Conservation (phyloP, 768 basidiomycete species). For the Coprinopsis marcescibilis region DNA sequence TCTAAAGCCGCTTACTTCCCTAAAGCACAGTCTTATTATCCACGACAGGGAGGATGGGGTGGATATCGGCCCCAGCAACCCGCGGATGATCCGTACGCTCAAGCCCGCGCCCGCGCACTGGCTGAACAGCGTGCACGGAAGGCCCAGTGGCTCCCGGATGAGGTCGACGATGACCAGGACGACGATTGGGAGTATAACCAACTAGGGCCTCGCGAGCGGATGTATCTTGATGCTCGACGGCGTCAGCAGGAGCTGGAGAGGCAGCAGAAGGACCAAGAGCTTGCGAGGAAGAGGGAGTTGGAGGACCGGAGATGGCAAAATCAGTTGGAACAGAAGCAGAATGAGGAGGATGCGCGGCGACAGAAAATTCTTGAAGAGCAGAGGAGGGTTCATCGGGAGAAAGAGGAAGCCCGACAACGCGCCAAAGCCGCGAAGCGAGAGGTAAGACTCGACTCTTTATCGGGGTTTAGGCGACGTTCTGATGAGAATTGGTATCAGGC, state of each 20-base stretch:
- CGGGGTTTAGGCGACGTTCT: not conserved
- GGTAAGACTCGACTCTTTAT: constrained; percentile 15
- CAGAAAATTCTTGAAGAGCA: constrained; percentile 16
- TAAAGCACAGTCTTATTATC: constrained; percentile 14
- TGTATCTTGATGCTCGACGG: constrained; percentile 27
- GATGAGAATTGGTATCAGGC: not conserved
- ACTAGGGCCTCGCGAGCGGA: constrained; percentile 25
- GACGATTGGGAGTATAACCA: constrained; percentile 24
- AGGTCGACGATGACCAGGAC: constrained; percentile 26
- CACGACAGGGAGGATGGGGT: constrained; percentile 13
- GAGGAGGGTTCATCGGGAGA: constrained; percentile 15
- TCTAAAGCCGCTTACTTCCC: constrained; percentile 20
- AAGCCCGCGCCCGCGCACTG: constrained; percentile 22
- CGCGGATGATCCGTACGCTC: constrained; percentile 12
- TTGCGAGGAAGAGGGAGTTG: constrained; percentile 16
- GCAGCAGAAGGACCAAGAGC: constrained; percentile 18
- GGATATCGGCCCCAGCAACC: not conserved
- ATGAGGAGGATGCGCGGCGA: constrained; percentile 16
- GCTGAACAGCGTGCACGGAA: constrained; percentile 31
- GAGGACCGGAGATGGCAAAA: constrained; percentile 14
- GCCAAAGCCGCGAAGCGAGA: constrained; percentile 12
- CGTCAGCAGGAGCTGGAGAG: constrained; percentile 24
- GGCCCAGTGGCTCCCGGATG: constrained; percentile 36
- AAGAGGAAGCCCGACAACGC: constrained; percentile 5
- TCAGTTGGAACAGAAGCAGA: constrained; percentile 16